Conservation (phyloP, 2,329 filamentous ascomycete species). For the Trichophyton mentagrophytes region DNA sequence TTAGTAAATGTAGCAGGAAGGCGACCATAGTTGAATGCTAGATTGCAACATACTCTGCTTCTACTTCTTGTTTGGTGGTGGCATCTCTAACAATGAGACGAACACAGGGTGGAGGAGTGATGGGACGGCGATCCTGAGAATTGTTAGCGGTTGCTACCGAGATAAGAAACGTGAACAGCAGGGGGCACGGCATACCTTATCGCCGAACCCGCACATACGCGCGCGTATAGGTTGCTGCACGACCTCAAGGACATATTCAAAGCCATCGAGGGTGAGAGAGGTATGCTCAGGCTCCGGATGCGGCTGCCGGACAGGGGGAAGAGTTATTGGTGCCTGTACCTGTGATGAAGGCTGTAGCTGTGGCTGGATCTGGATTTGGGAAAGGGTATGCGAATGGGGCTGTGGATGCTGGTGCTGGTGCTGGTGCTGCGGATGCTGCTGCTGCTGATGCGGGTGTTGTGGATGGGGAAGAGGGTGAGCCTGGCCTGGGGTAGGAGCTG, state of each 20-base stretch:
- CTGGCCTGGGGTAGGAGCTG: background rate
- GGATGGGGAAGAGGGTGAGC: background rate
- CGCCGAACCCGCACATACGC: slow-evolving; percentile 97
- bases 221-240: slow-evolving; percentile 85
- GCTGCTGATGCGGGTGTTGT: background rate
- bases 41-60: slow-evolving; percentile 54
- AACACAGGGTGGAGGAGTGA: slow-evolving; percentile 89
- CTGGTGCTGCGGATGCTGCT: background rate
- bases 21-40: background rate
- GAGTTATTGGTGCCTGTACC: background rate
- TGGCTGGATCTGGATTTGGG: background rate
- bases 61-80: slow-evolving; percentile 63
- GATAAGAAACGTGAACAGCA: background rate
- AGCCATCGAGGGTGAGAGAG: background rate
- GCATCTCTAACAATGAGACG: slow-evolving; percentile 66
- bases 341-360: background rate
- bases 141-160: background rate
- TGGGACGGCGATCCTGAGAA: slow-evolving; percentile 73
- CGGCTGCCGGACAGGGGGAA: background rate
- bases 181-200: slow-evolving; percentile 55
- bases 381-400: background rate
- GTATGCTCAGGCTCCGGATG: background rate
- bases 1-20: background rate
- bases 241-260: slow-evolving; percentile 52
- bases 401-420: background rate